Base-by-base conservation (phyloP, 2,329 filamentous ascomycete genomes). In the Talaromyces sp. region DNA sequence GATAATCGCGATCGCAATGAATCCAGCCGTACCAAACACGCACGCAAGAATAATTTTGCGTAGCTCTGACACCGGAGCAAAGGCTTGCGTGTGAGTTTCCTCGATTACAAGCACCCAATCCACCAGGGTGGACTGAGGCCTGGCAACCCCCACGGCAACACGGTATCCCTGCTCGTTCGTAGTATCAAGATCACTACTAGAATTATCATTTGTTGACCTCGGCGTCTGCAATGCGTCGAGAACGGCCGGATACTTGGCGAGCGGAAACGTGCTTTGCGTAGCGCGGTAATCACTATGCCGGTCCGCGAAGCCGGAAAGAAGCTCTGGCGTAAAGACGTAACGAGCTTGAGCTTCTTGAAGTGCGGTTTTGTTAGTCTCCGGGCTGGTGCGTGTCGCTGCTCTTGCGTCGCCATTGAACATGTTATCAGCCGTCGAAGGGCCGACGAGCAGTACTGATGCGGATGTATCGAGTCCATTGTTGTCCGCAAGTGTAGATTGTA, bases 91-190 rank as follows among this genome's bases (percentile, higher is more conserved):
- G 66, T 86, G 86, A 2, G 86, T 81, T 73, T 95, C 88, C 72
- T 96, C 93, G 0, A 96, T 84, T 2, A 96, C 69, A 3, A 97
- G 79, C 5, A 90, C 86, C 93, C 93, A 97, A 69, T 93, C 86
- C 7, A 90, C 90, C 59, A 96, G 77, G 0, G 77, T 72, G 5
- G 83, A 91, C 60, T 84, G 82, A 0, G 90, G 86, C 11, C 89
- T 82, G 7, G 91, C 90, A 69, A 87, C 93, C 23, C 92, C 93
- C n/a, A 93, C 88, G 11, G 91, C 89, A 1, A 97, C 91, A 3
- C 77, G 72, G 9, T 83, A 74, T 0, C 83, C 84, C 66, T 91
- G 81, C 69, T 96, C 92, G 67, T 96, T 96, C 8, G 73, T 80
- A 0, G 90, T 89, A 5, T 85, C 84, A 14, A 96, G 80, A 1